Base-by-base conservation (phyloP, 2,329 filamentous ascomycete genomes). In the Colletotrichum sp. region DNA sequence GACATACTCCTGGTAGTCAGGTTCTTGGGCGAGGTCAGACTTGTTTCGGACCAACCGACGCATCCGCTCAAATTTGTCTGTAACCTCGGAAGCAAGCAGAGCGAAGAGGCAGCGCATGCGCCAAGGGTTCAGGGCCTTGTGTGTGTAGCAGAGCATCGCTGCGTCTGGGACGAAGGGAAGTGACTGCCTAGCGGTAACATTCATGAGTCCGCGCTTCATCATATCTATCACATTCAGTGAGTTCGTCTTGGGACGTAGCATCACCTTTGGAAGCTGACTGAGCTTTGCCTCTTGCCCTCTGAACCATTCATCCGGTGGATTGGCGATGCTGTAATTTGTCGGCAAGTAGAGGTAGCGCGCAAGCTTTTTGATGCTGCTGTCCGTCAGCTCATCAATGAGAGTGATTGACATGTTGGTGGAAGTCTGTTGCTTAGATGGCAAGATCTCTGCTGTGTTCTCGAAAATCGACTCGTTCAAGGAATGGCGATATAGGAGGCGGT, bases 21-120 rank as follows among this genome's bases (percentile, higher is more conserved):
- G 22, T 22, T 9, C 30, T 27, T 65, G 36, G 16, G 44, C 59
- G 13, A 65, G 59, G 11, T 36, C 52, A 61, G 57, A 34, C 13
- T 48, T 74, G 25, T 57, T 66, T n/a, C 80, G 78, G 74, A 80
- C 78, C 15, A 48, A 15, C 9, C 63, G 66, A 12, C 84, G 81
- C 59, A 85, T 79, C 2, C 77, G 77, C 19, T 81, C 79, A 3
- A 82, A 76, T 15, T 82, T 82, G 8, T 79, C 78, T 1, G 84
- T 88, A 32, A 84, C 82, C 79, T 90, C 89, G 8, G 83, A 80
- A 0, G 80, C 81, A 8, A 90, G 64, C 8, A 87, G 82, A 22
- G 84, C 65, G 79, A 87, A 87, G n/a, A 90, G 79, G 22, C 83
- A 82, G 59, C 85, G 85, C 19, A 90, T 85, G 13, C 89, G 77